Evolutionary conservation across 768 basidiomycete genomes (phyloP), one percentile per base, ranked within the genome.

Genomic region (Cyathus striatus): DNA sequence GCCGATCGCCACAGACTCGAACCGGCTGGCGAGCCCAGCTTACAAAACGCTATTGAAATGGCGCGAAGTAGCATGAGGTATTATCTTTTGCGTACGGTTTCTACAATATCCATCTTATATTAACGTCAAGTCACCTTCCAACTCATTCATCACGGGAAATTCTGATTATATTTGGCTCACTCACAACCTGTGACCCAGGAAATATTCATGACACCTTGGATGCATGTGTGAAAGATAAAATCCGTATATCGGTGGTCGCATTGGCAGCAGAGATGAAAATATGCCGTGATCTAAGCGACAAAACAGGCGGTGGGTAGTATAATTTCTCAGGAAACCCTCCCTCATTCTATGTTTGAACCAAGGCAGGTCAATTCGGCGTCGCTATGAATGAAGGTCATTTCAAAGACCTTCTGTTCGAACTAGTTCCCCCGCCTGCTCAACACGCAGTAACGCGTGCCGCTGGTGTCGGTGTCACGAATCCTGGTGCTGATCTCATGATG

Each of bases 181-280:
- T 99, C 22, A 98, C 96, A 1, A 96, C 93, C 2, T 92, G 91
- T 58, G 96, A 99, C 57, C 96, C 96, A 4, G 90, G 92, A 17
- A 96, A 95, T 50, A 92, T 99, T 46, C 91, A 95, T 49, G 86
- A 94, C 48, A 93, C 93, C 0, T 72, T 99, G n/a, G 79, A 86
- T n/a, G 75, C 77, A 2, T 91, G 92, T 50, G 69, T 89, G 42
- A 78, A 78, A 48, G 84, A 83, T 59, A 88, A 84, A 58, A 86
- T 96, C 42, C 87, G 94, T 30, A 86, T 97, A 49, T 93, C 86
- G 3, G 79, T 98, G 41, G 91, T 99, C 26, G 91, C 93, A 1
- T 78, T 99, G 24, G 89, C 94, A 0, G 96, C 96, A 5, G 96
- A 98, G 62, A 95, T 98, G 86, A 97, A 97, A 61, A 90, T 99